A percentile compares a stretch with the other conserved stretches of the same genome.
Evolutionary conservation across 2,329 filamentous ascomycete species (phyloP).

Genomic region (Fusarium chlamydosporum): DNA sequence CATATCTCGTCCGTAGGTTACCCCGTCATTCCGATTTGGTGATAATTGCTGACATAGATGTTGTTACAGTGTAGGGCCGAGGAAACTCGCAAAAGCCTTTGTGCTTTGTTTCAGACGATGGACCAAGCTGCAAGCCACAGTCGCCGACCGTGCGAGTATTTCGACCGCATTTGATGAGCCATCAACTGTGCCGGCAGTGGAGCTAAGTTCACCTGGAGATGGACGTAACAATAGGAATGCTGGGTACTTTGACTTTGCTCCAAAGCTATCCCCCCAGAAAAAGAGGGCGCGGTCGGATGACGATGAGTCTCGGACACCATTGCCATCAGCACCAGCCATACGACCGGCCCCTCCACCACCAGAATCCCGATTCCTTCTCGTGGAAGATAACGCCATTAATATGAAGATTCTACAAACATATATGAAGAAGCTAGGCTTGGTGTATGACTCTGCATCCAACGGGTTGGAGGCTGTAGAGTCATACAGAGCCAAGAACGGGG

Average conservation of each 20-base stretch:
- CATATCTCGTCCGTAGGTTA: slow-evolving; percentile 57
- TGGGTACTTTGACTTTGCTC: slow-evolving; percentile 17
- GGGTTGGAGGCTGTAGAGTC: slow-evolving; percentile 55
- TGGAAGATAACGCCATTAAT: slow-evolving; percentile 61
- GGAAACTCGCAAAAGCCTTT: slow-evolving; percentile 57
- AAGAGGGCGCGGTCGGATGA: slow-evolving; percentile 17
- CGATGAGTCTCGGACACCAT: slow-evolving; percentile 9
- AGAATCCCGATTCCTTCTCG: slow-evolving; percentile 53
- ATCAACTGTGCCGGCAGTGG: not conserved
- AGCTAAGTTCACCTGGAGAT: not conserved
- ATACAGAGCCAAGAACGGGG: slow-evolving; percentile 42
- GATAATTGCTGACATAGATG: not conserved
- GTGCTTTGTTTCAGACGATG: slow-evolving; percentile 50
- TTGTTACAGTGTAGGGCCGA: slow-evolving; percentile 54
- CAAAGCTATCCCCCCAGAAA: slow-evolving; percentile 13
- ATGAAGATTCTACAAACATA: slow-evolving; percentile 54
- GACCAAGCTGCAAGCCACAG: slow-evolving; percentile 37
- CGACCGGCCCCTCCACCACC: not conserved
- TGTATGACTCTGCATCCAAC: slow-evolving; percentile 52
- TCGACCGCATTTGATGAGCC: slow-evolving; percentile 28
- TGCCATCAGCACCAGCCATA: slow-evolving; percentile 4
- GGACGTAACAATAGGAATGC: not conserved
- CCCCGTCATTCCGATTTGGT: not conserved
- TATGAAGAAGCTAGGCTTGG: slow-evolving; percentile 54
- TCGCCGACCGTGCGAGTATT: slow-evolving; percentile 29